Conservation (phyloP, 805 yeast species). For the Teunomyces tritomae region DNA sequence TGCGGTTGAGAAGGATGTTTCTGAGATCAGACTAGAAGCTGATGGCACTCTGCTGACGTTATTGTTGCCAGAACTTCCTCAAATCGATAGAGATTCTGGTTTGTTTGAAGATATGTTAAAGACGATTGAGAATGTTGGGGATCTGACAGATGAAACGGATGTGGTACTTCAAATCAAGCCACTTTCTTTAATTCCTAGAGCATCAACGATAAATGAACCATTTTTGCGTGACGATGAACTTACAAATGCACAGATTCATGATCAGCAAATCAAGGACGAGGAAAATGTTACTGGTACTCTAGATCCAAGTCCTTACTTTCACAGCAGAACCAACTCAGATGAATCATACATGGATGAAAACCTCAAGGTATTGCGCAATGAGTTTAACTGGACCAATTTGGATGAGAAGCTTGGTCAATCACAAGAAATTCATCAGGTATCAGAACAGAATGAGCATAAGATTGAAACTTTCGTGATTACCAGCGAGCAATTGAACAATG, state of each 20-base stretch:
- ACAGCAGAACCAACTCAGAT: slow-evolving; percentile 14
- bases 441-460: not conserved
- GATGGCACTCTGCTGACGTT: not conserved
- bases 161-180: not conserved
- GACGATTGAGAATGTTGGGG: slow-evolving; percentile 1
- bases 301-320: not conserved
- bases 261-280: slow-evolving; percentile 34
- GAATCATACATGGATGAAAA: slow-evolving; percentile 33
- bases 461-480: slow-evolving; percentile 6
- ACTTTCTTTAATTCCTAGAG: not conserved
- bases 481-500: slow-evolving; percentile 23
- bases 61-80: not conserved
- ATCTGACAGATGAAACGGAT: not conserved
- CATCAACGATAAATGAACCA: slow-evolving; percentile 14
- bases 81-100: not conserved
- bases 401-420: slow-evolving; percentile 7
- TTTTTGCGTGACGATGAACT: slow-evolving; percentile 43
- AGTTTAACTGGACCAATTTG: slow-evolving; percentile 21
- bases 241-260: slow-evolving; percentile 39
- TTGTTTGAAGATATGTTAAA: slow-evolving; percentile 1
- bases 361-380: slow-evolving; percentile 25
- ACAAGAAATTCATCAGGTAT: not conserved
- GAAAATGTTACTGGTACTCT: slow-evolving; percentile 8
- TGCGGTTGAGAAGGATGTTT: not conserved
- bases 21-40: not conserved